Percentiles rank a stretch among this genome's conserved stretches.
Evolutionary conservation across 805 yeast species (phyloP).

Genomic region (Starmerella gropengiesseri): DNA sequence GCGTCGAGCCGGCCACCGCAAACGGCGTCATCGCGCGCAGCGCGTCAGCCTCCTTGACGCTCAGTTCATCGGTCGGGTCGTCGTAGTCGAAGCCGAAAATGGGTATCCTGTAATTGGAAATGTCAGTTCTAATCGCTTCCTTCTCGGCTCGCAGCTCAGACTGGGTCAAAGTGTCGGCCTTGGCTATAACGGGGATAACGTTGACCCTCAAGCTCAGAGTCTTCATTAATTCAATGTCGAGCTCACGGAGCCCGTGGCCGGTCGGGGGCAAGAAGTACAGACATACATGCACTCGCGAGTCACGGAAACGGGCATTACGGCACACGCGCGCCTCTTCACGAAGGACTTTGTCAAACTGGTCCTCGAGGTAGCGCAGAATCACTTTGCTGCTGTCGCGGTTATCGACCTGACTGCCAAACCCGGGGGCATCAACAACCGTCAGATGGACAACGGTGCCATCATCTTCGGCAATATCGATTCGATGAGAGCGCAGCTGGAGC

Average conservation of each 20-base stretch:
- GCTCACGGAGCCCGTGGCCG: slow-evolving; percentile 44
- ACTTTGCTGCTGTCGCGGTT: slow-evolving; percentile 39
- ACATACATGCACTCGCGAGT: slow-evolving; percentile 72
- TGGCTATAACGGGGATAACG: slow-evolving; percentile 70
- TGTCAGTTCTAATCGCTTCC: slow-evolving; percentile 43
- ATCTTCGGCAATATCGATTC: slow-evolving; percentile 43
- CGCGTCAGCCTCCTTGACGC: slow-evolving; percentile 29
- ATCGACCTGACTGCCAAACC: slow-evolving; percentile 65
- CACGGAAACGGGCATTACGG: slow-evolving; percentile 70
- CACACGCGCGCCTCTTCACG: slow-evolving; percentile 79
- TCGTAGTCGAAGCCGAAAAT: slow-evolving; percentile 66
- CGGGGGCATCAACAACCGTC: slow-evolving; percentile 60
- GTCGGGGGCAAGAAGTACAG: slow-evolving; percentile 61
- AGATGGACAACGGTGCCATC: slow-evolving; percentile 43
- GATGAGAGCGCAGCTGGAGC: slow-evolving; percentile 19
- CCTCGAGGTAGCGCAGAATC: slow-evolving; percentile 50
- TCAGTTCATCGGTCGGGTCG: slow-evolving; percentile 38
- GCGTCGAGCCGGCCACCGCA: slow-evolving; percentile 45
- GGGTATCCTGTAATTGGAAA: slow-evolving; percentile 47
- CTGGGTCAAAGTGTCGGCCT: slow-evolving; percentile 67
- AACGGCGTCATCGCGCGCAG: slow-evolving; percentile 48
- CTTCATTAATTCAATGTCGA: slow-evolving; percentile 64
- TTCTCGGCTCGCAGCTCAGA: slow-evolving; percentile 48
- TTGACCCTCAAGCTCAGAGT: slow-evolving; percentile 62
- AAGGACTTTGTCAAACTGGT: slow-evolving; percentile 55